Evolutionary conservation across 2,329 filamentous ascomycete species (phyloP).

Genomic region (Colletotrichum aenigma): DNA sequence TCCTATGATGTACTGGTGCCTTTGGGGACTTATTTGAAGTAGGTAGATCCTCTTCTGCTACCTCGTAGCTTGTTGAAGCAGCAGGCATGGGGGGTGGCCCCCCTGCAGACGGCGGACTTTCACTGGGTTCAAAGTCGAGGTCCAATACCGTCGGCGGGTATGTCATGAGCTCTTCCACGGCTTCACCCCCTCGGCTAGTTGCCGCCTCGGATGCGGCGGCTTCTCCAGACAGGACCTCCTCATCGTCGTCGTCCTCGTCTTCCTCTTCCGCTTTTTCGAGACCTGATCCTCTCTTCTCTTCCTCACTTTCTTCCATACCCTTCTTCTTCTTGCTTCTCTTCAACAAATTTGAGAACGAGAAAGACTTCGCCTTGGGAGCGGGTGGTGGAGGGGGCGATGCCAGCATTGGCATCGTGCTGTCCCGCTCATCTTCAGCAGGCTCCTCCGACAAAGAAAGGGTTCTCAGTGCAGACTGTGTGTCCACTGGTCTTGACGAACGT

Average conservation of each 20-base stretch:
- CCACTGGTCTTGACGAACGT: not conserved
- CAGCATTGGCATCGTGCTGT: not conserved
- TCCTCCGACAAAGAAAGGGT: not conserved
- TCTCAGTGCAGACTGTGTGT: not conserved
- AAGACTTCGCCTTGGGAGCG: not conserved
- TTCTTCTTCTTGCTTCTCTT: not conserved
- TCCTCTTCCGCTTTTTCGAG: not conserved
- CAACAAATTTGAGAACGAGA: not conserved
- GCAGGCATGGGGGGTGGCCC: fast-evolving
- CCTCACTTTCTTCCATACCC: not conserved
- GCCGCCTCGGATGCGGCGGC: fast-evolving
- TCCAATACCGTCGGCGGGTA: not conserved
- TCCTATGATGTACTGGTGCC: no score
- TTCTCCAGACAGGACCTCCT: fast-evolving
- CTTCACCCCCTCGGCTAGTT: not conserved
- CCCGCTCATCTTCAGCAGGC: not conserved
- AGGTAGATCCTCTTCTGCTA: not conserved
- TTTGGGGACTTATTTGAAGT: no score
- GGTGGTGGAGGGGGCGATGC: not conserved
- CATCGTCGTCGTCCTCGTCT: not conserved
- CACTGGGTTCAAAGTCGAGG: not conserved
- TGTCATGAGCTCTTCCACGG: not conserved
- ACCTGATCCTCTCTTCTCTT: fast-evolving
- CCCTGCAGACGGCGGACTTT: not conserved
- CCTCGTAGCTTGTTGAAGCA: not conserved